A percentile compares a stretch with the other conserved stretches of the same genome.
These are phyloP conservation scores for Beauveria sp. DNA, from an alignment of 2,329 filamentous ascomycete species.

Conservation along the genomic window DNA sequence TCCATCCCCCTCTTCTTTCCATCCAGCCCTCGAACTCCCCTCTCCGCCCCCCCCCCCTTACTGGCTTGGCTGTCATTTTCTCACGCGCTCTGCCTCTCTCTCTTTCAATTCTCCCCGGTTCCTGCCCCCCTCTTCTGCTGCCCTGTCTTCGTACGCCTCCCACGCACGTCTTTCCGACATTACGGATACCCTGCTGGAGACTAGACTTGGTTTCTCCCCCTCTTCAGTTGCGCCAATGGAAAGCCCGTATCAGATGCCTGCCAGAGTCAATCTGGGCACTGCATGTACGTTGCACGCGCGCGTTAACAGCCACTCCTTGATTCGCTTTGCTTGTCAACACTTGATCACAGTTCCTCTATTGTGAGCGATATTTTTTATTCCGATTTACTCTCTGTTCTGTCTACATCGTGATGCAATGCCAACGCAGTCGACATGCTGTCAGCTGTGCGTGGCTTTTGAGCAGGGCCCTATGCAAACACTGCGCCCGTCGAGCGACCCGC, in stretches of 20 bases:
- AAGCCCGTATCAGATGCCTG: not conserved
- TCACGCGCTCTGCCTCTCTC: not conserved
- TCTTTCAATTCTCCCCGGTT: not conserved
- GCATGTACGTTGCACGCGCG: constrained; percentile 1
- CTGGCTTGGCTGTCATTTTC: no score
- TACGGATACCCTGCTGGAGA: not conserved
- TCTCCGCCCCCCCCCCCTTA: no score
- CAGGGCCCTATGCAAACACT: not conserved
- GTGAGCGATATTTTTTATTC: not conserved
- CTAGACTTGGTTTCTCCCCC: not conserved
- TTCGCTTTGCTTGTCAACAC: not conserved
- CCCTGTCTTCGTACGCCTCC: not conserved
- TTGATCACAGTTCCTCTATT: not conserved
- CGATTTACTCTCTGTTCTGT: not conserved
- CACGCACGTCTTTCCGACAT: not conserved
- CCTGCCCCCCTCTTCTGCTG: not conserved
- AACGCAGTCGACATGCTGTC: not conserved
- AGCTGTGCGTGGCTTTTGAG: not conserved
- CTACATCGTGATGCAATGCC: not conserved
- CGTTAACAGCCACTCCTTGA: not conserved
- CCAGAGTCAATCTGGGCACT: not conserved
- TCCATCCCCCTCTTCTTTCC: not conserved
- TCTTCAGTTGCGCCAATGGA: not conserved
- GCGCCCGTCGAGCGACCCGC: not conserved
- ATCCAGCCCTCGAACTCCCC: not conserved